Conservation (phyloP, 2,329 filamentous ascomycete genomes). For the Trichoderma koningiopsis region DNA sequence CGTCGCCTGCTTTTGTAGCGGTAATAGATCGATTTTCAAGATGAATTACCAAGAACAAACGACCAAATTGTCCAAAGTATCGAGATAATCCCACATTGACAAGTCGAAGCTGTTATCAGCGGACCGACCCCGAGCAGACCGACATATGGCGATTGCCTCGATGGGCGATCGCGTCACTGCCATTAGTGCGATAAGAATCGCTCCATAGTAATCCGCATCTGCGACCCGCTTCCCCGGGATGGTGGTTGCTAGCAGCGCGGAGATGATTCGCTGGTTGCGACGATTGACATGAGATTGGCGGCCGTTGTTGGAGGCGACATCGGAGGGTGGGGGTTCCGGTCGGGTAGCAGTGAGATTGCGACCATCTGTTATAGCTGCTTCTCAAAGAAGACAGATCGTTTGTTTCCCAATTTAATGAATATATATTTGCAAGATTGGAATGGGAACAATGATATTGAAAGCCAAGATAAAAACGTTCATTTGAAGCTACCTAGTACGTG, state of each 20-base stretch:
- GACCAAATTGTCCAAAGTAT: background rate
- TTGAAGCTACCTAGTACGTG: background rate
- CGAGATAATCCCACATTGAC: background rate
- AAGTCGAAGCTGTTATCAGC: background rate
- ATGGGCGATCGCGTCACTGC: background rate
- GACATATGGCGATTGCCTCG: background rate
- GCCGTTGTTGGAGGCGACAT: background rate
- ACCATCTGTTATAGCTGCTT: too few relatives aligned
- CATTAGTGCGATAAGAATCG: background rate
- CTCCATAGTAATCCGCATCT: background rate
- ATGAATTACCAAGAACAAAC: background rate
- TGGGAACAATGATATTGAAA: too few relatives aligned
- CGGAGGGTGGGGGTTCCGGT: background rate
- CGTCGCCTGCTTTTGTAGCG: background rate
- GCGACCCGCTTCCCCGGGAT: slow-evolving; percentile 20
- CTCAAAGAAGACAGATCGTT: too few relatives aligned
- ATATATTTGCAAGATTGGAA: too few relatives aligned
- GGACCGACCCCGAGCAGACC: background rate
- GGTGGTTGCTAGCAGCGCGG: background rate
- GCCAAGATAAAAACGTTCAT: background rate
- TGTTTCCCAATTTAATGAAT: too few relatives aligned
- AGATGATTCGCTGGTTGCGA: background rate
- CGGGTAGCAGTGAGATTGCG: background rate
- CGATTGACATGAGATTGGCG: background rate
- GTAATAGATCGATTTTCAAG: too few relatives aligned